Percentiles rank a stretch among this genome's conserved stretches.
phyloP scores from a whole-genome alignment of 768 basidiomycete genomes.

The Rhodotorula sphaerocarpa region DNA sequence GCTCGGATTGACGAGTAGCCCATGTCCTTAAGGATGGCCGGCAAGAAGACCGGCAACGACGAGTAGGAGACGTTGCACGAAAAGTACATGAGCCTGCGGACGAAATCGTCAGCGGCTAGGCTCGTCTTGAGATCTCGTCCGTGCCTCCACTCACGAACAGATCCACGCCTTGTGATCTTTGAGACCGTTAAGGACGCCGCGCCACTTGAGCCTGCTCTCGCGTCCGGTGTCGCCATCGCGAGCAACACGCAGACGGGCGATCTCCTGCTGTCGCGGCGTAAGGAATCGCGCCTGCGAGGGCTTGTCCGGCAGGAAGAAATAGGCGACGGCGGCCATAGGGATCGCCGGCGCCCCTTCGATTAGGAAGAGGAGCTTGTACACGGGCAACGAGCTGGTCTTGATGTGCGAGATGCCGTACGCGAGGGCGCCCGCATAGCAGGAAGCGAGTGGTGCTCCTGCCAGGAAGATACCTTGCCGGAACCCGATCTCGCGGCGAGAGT shows the following conservation, averaged over 20 bases:
- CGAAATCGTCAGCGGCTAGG: no score
- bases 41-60: slow-evolving; percentile 21
- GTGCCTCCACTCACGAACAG: background rate
- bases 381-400: background rate
- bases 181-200: background rate
- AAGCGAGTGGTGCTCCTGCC: slow-evolving; percentile 2
- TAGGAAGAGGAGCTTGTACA: slow-evolving; percentile 3
- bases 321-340: background rate
- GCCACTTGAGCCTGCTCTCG: background rate
- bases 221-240: background rate
- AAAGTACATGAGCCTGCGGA: slow-evolving; percentile 15
- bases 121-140: background rate
- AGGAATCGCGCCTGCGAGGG: slow-evolving; percentile 16
- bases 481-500: slow-evolving; percentile 9
- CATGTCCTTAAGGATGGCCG: slow-evolving; percentile 16
- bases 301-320: slow-evolving; percentile 17
- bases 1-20: slow-evolving; percentile 21
- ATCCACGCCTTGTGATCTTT: slow-evolving; percentile 11
- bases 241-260: background rate
- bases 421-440: slow-evolving; percentile 11
- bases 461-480: slow-evolving; percentile 11
- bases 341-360: slow-evolving; percentile 18
- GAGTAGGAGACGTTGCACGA: slow-evolving; percentile 16
- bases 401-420: slow-evolving; percentile 20
- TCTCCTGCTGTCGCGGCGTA: slow-evolving; percentile 7